These are phyloP conservation scores for Physcomitrellopsis africana DNA, from an alignment of 225 moss, liverwort and hornwort genomes.

Conservation along the genomic window DNA sequence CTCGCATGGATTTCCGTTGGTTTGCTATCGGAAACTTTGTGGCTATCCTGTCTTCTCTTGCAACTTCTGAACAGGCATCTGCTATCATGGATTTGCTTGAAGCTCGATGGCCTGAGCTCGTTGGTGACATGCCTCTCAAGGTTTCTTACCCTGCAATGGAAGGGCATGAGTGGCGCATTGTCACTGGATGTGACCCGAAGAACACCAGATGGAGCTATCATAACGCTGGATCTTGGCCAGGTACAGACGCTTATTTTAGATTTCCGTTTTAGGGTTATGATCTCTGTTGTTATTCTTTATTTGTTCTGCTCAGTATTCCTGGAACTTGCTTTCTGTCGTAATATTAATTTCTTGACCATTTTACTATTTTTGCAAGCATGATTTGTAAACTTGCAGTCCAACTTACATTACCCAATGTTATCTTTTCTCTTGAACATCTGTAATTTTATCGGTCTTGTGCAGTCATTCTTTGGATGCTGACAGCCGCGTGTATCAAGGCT, in stretches of 20 bases:
- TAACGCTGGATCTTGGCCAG: slow-evolving; percentile 97
- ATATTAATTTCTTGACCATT: background rate
- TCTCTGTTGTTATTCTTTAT: background rate
- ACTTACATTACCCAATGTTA: background rate
- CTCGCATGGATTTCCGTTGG: slow-evolving; percentile 98
- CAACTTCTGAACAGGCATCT: slow-evolving; percentile 85
- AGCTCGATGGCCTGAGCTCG: slow-evolving; percentile 91
- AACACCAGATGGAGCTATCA: slow-evolving; percentile 99
- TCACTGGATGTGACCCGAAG: slow-evolving; percentile 93
- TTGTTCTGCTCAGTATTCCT: background rate
- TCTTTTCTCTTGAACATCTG: background rate
- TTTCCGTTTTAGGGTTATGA: background rate
- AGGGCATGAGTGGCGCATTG: slow-evolving; percentile 81
- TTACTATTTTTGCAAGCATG: background rate
- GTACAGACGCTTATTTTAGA: slow-evolving; percentile 31
- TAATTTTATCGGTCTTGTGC: slow-evolving; percentile 32
- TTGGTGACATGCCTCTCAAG: slow-evolving; percentile 90
- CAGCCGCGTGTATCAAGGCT: slow-evolving; percentile 91
- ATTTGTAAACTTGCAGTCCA: too few relatives aligned
- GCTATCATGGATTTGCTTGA: slow-evolving; percentile 95
- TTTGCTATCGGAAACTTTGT: slow-evolving; percentile 94
- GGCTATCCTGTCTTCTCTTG: slow-evolving; percentile 82
- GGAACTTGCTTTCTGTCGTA: background rate
- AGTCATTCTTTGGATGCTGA: slow-evolving; percentile 99
- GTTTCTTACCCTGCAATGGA: slow-evolving; percentile 92